Base-by-base conservation (phyloP, 129 eudicot species). In the Helianthus tuberosus region DNA sequence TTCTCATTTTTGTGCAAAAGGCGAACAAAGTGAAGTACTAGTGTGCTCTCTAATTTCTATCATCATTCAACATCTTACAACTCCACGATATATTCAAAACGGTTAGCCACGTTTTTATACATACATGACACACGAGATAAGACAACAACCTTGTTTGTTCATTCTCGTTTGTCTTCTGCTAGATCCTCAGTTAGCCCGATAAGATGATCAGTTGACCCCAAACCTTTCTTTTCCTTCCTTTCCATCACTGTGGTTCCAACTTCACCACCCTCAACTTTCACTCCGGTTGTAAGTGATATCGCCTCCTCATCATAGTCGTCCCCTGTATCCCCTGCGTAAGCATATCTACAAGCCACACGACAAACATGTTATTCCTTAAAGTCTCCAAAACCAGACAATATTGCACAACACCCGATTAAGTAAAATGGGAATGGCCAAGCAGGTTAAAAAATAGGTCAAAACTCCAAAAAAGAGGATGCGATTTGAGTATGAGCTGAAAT, bases 101-200 rank as follows among this genome's bases (percentile, higher is more conserved):
- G 44, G 25, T 49, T 66, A 44, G 39, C 14, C 73, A 78, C 76
- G 12, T 67, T 75, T 80, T 74, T 66, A 66, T 81, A 81, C 85
- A 81, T 53, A 81, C 85, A 76, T 16, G 32, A 50, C 73, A 81
- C 64, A 66, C 12, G 7, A 53, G 11, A 48, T 1, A 43, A 9
- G 43, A 23, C 57, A 54, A 5, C 54, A 2, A 10, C n/a, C 15
- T 41, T 36, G 20, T 32, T 79, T 35, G 20, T 32, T 79, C 75
- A 89, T 74, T 89, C 96, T 79, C 83, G 81, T 79, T 89, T 89
- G 72, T 84, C 96, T 80, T 89, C 96, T 49, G 86, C 96, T 49
- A 84, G 43, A 36, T 82, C 96, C 59, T 85, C 94, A 16, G 86
- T 69, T 6, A 79, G 68, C 61, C 81, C 87, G 11, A 77, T 73